Conservation (phyloP, 1,284 basidiomycete genomes). For the Mycosarcoma mackinlayi region DNA sequence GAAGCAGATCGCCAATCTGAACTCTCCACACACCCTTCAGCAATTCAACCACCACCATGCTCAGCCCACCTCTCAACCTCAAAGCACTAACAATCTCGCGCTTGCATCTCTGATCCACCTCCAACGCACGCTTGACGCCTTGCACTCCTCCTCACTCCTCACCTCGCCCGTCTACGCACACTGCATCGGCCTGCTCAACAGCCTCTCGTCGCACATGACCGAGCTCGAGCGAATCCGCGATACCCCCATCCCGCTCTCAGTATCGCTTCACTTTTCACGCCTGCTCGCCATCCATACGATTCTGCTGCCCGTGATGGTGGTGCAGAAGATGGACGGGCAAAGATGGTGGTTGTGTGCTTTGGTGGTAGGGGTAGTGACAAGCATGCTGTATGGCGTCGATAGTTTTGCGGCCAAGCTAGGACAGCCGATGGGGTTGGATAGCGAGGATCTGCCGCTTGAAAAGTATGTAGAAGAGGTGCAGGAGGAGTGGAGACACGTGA, state of each 20-base stretch:
- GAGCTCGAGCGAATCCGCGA: conserved; percentile 48
- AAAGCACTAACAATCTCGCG: conserved; percentile 16
- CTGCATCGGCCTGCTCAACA: conserved; percentile 40
- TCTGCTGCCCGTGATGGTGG: conserved; percentile 37
- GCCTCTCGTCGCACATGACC: conserved; percentile 38
- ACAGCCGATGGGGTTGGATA: conserved; percentile 43
- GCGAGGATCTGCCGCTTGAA: conserved; percentile 43
- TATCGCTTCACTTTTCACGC: conserved; percentile 34
- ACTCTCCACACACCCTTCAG: conserved; percentile 5
- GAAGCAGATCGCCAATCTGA: conserved; percentile 29
- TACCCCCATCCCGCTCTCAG: conserved; percentile 42
- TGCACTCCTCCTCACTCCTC: conserved; percentile 22
- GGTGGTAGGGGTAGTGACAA: conserved; percentile 24
- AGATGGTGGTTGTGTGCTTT: conserved; percentile 18
- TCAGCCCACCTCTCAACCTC: not conserved
- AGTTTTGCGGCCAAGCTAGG: conserved; percentile 39
- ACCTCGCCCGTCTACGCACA: conserved; percentile 40
- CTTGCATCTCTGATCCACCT: conserved; percentile 25
- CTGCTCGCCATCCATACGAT: conserved; percentile 32
- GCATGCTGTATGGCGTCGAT: conserved; percentile 49
- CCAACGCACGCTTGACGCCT: conserved; percentile 23
- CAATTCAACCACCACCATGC: not conserved
- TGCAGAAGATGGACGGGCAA: conserved; percentile 18
- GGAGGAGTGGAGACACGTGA: conserved; percentile 33
- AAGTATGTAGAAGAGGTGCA: conserved; percentile 29